phyloP scores from a whole-genome alignment of 164 flowering plant species.

The Cinnamomum micranthum region DNA sequence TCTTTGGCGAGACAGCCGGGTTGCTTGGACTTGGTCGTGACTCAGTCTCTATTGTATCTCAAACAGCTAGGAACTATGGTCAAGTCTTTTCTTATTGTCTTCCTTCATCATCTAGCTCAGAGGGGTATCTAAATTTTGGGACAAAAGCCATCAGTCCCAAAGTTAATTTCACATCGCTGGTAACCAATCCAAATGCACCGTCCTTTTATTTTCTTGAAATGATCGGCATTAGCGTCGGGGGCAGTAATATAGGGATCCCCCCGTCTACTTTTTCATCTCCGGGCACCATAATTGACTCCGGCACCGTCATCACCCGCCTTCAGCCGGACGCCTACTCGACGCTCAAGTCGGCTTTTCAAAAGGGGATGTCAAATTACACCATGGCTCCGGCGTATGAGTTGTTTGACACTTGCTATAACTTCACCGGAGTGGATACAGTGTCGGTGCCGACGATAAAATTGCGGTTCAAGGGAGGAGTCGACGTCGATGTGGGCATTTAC shows the following conservation, averaged over 20 bases:
- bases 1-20: constrained; percentile 48
- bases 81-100: constrained; percentile 25
- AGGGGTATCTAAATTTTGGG: constrained; percentile 18
- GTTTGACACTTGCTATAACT: constrained; percentile 66
- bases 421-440: constrained; percentile 14
- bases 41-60: constrained; percentile 34
- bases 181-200: background rate
- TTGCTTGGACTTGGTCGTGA: constrained; percentile 50
- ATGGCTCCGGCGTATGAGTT: constrained; percentile 26
- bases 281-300: constrained; percentile 42
- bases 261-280: background rate
- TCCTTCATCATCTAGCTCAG: constrained; percentile 10
- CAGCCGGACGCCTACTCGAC: constrained; percentile 32
- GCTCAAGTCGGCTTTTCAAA: constrained; percentile 21
- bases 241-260: background rate
- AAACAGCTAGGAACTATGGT: constrained; percentile 32
- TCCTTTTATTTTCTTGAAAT: constrained; percentile 20
- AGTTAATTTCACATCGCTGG: constrained; percentile 9
- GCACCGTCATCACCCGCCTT: constrained; percentile 41
- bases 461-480: constrained; percentile 20
- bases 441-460: constrained; percentile 25
- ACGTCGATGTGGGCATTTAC: constrained; percentile 11
- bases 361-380: constrained; percentile 44
- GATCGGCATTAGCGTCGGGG: constrained; percentile 13
- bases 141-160: background rate